Base-by-base conservation (phyloP, 2,329 filamentous ascomycete species). In the Macroventuria anomochaeta region DNA sequence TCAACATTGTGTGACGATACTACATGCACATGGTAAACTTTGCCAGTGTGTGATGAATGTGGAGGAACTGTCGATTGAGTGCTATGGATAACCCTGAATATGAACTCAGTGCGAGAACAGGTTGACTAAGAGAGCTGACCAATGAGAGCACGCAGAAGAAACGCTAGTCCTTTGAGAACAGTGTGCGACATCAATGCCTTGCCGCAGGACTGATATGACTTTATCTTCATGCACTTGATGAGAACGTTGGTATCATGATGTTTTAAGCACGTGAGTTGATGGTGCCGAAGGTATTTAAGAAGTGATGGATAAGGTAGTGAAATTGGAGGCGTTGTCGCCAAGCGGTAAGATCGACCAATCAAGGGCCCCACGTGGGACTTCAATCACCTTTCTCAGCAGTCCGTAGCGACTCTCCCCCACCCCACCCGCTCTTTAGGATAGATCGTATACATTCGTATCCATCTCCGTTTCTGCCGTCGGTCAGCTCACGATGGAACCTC, bases 241-340 rank as follows among this genome's bases (percentile, higher is more conserved):
- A 5, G 23, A 25, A 25, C 5, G 23, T 25, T 8, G 11, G 6
- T 6, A 38, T 25, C 20, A 12, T 13, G 15, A 20, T 20, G 21
- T 13, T 26, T 36, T 5, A 17, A 7, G 32, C 21, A 46, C 26
- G 29, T 21, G 41, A 46, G 41, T n/a, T 5, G 15, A 20, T 40
- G 3, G 7, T 20, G 29, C 12, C 28, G n/a, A 25, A 25, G n/a
- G n/a, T n/a, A n/a, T n/a, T n/a, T n/a, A 23, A 34, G 28, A 26
- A 7, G 29, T 7, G n/a, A 12, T 11, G n/a, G 8, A 28, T 11
- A 7, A 11, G 15, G 48, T 25, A 10, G 13, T 39, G 28, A 13
- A 29, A 31, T 49, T 54, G 28, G 31, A 46, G 51, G 51, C 51
- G 51, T 34, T 46, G 5, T 8, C 7, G 51, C 51, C 34, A 43